Conservation (phyloP, 177 flowering plant genomes). For the Vitis hybrid region DNA sequence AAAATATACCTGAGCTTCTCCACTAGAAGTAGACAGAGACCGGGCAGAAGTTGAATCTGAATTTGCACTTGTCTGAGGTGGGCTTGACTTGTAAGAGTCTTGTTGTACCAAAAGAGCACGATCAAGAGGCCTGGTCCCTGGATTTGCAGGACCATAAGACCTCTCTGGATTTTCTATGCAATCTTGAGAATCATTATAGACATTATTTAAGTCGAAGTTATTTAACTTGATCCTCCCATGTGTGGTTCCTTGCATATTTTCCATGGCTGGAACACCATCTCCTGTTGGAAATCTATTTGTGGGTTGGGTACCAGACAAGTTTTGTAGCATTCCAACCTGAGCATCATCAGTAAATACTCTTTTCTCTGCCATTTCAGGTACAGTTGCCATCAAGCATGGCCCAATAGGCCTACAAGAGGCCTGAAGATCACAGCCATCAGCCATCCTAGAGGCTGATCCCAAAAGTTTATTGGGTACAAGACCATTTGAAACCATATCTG, state of each 20-base stretch:
- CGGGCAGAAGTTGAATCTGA: slow-evolving; percentile 82
- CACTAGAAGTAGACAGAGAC: slow-evolving; percentile 89
- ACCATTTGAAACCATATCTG: slow-evolving; percentile 19
- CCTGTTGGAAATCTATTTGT: slow-evolving; percentile 11
- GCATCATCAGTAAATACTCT: slow-evolving; percentile 13
- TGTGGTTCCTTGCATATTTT: slow-evolving; percentile 8
- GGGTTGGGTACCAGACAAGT: slow-evolving; percentile 18
- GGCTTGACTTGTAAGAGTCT: slow-evolving; percentile 57
- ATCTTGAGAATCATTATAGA: slow-evolving; percentile 62
- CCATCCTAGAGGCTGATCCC: slow-evolving; percentile 23
- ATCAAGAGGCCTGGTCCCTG: slow-evolving; percentile 31
- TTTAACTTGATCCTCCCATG: slow-evolving; percentile 35
- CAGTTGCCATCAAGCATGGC: slow-evolving; percentile 21
- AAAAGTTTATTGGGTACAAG: slow-evolving; percentile 21
- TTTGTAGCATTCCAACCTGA: slow-evolving; percentile 19
- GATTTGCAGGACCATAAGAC: slow-evolving; percentile 27
- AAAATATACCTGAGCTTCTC: slow-evolving; percentile 74
- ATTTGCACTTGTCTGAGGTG: slow-evolving; percentile 82
- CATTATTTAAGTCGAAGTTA: slow-evolving; percentile 71
- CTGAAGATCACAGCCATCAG: slow-evolving; percentile 13
- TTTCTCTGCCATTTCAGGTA: slow-evolving; percentile 24
- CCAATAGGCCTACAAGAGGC: slow-evolving; percentile 16
- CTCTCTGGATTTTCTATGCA: slow-evolving; percentile 42
- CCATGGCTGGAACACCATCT: slow-evolving; percentile 21
- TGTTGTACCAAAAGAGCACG: slow-evolving; percentile 50